Percentiles rank a stretch among this genome's conserved stretches.
Evolutionary conservation across 352 stramenopile species (phyloP).

Genomic region (Thraustotheca clavata): DNA sequence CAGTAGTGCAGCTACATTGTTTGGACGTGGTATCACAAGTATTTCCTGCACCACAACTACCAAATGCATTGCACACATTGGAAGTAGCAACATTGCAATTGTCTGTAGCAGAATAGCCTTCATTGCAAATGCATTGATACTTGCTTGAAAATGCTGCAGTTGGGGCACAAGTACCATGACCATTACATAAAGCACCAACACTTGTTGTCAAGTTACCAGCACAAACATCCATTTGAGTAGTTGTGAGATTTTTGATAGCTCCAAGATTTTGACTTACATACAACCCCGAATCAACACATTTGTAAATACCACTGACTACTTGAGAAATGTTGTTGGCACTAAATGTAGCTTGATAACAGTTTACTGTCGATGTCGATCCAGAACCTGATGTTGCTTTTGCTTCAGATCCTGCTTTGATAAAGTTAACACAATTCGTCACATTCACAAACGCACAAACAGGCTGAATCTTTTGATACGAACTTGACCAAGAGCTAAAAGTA

Average conservation of each 20-base stretch:
- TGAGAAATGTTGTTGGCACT: conserved; percentile 33
- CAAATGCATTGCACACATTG: conserved; percentile 65
- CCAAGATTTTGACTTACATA: conserved; percentile 46
- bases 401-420: conserved; percentile 22
- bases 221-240: conserved; percentile 41
- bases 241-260: conserved; percentile 55
- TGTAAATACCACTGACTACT: conserved; percentile 63
- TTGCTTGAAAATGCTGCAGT: conserved; percentile 42
- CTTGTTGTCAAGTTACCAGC: conserved; percentile 33
- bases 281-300: conserved; percentile 60
- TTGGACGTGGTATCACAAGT: conserved; percentile 33
- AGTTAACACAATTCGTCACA: conserved; percentile 52
- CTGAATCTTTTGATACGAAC: conserved; percentile 56
- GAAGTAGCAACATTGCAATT: conserved; percentile 42
- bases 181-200: conserved; percentile 41
- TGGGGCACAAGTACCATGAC: conserved; percentile 61
- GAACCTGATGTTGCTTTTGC: not conserved
- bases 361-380: conserved; percentile 42
- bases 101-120: conserved; percentile 46
- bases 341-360: conserved; percentile 66
- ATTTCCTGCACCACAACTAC: conserved; percentile 50
- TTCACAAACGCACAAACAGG: conserved; percentile 59
- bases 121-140: conserved; percentile 73
- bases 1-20: conserved; percentile 38
- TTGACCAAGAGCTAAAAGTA: conserved; percentile 64